Evolutionary conservation across 176 grass and related monocot genomes (phyloP), one percentile per base, ranked within the genome.

Genomic region (Eremochloa ophiuroides): DNA sequence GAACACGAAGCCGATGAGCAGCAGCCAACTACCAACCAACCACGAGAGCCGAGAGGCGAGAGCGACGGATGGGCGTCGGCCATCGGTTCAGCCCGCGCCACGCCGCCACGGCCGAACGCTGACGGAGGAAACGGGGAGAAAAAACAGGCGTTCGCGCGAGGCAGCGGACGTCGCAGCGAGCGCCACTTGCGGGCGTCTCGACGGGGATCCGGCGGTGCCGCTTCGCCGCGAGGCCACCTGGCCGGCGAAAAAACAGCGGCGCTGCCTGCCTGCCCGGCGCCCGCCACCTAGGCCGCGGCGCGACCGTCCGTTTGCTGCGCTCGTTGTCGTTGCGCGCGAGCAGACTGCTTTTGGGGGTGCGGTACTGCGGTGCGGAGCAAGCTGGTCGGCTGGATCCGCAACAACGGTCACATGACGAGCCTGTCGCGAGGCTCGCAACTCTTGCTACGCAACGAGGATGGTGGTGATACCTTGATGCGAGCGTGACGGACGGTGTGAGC

Each of bases 171-270:
- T 9, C 17, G 71, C 4, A n/a, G n/a, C n/a, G 0, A 7, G n/a
- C 22, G 65, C 42, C 79, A 55, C 65, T 53, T 39, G 71, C 37
- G 13, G 30, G 62, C 47, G 61, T 7, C n/a, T 7, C 3, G 50
- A 38, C 6, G 3, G 6, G 25, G n/a, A n/a, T n/a, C 59, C 20
- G 44, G 44, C 72, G 8, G 25, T 10, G 23, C 1, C 61, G 60
- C 76, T 20, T 8, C 18, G 60, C 43, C 69, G 3, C 47, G 62
- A 25, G n/a, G 71, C 50, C 78, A 69, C 85, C 64, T 68, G 84
- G 43, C 35, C 3, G 69, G 59, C 6, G 15, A 6, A 18, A 48
- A 35, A 48, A 10, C 69, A 83, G 31, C 81, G 17, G 78, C 78
- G 78, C 78, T 22, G 31, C 39, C 42, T 22, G 47, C 47, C 48